Percentiles rank a stretch among this genome's conserved stretches.
These are phyloP conservation scores for Noccaea caerulescens DNA, from an alignment of 345 rosid species.

Conservation along the genomic window DNA sequence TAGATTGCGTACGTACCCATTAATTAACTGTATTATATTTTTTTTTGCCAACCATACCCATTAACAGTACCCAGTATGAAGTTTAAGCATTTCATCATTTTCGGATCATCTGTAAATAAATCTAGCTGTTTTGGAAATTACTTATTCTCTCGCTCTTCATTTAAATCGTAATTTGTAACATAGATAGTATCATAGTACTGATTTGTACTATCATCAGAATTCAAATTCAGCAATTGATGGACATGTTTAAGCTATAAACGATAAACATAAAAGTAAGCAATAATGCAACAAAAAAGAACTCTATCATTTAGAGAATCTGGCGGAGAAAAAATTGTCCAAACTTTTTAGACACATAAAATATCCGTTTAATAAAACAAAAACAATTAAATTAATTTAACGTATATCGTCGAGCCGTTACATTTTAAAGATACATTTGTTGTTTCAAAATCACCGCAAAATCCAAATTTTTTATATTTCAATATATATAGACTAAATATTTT, in stretches of 20 bases:
- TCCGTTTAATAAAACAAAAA: neutral
- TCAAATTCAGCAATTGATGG: neutral
- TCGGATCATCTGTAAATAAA: neutral
- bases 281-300: neutral
- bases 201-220: no score
- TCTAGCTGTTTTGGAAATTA: conserved; percentile 6
- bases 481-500: neutral
- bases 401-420: conserved; percentile 20
- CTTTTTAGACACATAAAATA: neutral
- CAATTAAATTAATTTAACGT: neutral
- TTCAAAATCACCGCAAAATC: conserved; percentile 14
- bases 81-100: neutral
- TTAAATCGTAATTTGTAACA: neutral
- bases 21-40: neutral
- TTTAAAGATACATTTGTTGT: neutral
- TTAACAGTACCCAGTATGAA: neutral
- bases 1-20: neutral
- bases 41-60: neutral
- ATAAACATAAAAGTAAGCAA: neutral
- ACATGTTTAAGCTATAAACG: neutral
- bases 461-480: no score
- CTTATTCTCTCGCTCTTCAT: neutral
- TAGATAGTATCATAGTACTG: no score
- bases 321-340: no score
- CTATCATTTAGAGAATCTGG: neutral